A percentile compares a stretch with the other conserved stretches of the same genome.
phyloP scores from a whole-genome alignment of 2,329 filamentous ascomycete species.

The Alternaria infectoria region DNA sequence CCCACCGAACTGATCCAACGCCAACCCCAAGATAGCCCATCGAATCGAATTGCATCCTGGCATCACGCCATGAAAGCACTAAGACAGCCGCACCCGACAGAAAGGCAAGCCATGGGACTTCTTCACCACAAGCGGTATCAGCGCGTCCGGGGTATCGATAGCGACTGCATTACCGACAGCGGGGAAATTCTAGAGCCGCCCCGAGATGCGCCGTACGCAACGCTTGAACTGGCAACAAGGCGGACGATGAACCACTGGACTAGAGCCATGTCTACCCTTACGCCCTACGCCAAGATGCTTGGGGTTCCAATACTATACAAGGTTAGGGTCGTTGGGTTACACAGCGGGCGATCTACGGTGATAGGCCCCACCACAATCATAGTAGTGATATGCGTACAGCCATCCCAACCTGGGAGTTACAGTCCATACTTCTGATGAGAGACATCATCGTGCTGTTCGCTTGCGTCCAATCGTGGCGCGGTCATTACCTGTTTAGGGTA shows the following conservation, averaged over 20 bases:
- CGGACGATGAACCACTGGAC: slow-evolving; percentile 13
- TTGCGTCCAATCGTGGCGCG: slow-evolving; percentile 7
- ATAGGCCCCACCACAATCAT: slow-evolving; percentile 29
- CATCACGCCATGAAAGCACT: not conserved
- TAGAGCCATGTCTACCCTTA: slow-evolving; percentile 7
- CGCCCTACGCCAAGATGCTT: slow-evolving; percentile 23
- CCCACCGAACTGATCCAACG: not conserved
- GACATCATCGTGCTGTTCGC: slow-evolving; percentile 3
- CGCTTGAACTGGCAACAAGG: slow-evolving; percentile 9
- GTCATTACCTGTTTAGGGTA: slow-evolving; percentile 17
- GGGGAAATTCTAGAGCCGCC: slow-evolving; percentile 21
- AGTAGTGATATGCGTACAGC: slow-evolving; percentile 21
- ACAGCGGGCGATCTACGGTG: slow-evolving; percentile 24
- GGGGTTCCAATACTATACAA: slow-evolving; percentile 42
- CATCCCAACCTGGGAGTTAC: slow-evolving; percentile 11
- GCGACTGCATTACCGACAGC: slow-evolving; percentile 14
- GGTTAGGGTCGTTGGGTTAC: slow-evolving; percentile 34
- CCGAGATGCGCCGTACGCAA: slow-evolving; percentile 14
- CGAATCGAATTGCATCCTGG: not conserved
- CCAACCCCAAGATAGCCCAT: not conserved
- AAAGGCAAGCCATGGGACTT: slow-evolving; percentile 3
- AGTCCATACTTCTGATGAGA: slow-evolving; percentile 3
- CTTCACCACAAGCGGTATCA: slow-evolving; percentile 6
- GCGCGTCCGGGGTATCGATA: slow-evolving; percentile 11
- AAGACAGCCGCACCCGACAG: not conserved